A percentile compares a stretch with the other conserved stretches of the same genome.
Conservation (phyloP, 495 filamentous ascomycete species). For the Penicillium cinerascens region DNA sequence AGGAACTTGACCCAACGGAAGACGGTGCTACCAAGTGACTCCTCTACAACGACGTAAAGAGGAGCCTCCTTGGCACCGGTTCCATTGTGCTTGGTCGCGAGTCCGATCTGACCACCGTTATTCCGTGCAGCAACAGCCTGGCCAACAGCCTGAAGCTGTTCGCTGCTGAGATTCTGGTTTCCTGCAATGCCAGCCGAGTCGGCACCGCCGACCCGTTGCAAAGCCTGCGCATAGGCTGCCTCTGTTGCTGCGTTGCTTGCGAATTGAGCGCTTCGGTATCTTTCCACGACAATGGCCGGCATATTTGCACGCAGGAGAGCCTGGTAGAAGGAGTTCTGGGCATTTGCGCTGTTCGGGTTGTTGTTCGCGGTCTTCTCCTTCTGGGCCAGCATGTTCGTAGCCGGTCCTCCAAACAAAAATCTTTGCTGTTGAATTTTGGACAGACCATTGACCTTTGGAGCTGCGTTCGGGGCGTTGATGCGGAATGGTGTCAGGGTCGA, state of each 20-base stretch:
- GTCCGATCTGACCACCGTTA: constrained; percentile 59
- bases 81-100: constrained; percentile 43
- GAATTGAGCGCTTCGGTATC: constrained; percentile 81
- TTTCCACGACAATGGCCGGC: constrained; percentile 84
- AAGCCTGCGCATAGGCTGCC: constrained; percentile 67
- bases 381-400: constrained; percentile 59
- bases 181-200: constrained; percentile 41
- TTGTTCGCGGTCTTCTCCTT: constrained; percentile 88
- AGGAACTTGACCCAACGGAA: constrained; percentile 92
- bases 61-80: constrained; percentile 73
- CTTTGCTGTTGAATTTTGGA: constrained; percentile 40
- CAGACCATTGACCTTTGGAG: constrained; percentile 20
- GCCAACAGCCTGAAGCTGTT: constrained; percentile 77
- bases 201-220: constrained; percentile 60
- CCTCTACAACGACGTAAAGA: constrained; percentile 93
- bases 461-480: constrained; percentile 21
- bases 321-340: constrained; percentile 91
- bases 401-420: constrained; percentile 53
- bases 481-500: constrained; percentile 37
- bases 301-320: constrained; percentile 86
- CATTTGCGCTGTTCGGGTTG: constrained; percentile 77
- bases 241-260: constrained; percentile 72
- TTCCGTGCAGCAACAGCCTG: constrained; percentile 80
- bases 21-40: constrained; percentile 69
- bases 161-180: constrained; percentile 46